Percentiles rank a stretch among this genome's conserved stretches.
These are phyloP conservation scores for Vicia villosa DNA, from an alignment of 306 rosid genomes.

Conservation along the genomic window DNA sequence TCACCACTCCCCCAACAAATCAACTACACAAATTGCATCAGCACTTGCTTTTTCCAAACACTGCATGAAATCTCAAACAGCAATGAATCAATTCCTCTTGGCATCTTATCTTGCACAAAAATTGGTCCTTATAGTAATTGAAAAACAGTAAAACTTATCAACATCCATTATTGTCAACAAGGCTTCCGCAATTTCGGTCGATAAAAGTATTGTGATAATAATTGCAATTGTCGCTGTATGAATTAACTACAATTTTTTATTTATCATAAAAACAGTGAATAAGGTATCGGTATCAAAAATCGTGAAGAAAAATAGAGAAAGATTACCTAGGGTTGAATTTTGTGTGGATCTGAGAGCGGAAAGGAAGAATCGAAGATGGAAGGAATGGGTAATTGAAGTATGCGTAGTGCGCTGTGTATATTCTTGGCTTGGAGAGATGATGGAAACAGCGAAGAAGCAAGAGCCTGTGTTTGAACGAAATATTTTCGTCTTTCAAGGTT, in stretches of 20 bases:
- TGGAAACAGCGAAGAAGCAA: conserved; percentile 1
- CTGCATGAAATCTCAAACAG: conserved; percentile 37
- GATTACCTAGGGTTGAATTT: conserved; percentile 36
- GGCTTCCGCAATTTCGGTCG: no score
- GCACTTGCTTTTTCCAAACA: conserved; percentile 35
- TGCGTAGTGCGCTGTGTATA: neutral
- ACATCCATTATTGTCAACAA: neutral
- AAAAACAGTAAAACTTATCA: conserved; percentile 15
- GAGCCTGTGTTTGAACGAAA: neutral
- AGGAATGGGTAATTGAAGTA: conserved; percentile 6
- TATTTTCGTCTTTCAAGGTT: conserved; percentile 18
- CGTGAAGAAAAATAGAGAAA: neutral
- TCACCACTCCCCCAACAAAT: conserved; percentile 28
- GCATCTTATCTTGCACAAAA: conserved; percentile 16
- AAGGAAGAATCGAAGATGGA: conserved; percentile 4
- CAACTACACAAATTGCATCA: conserved; percentile 32
- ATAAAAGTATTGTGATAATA: no score
- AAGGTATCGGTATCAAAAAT: no score
- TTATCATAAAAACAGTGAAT: no score
- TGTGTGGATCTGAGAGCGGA: conserved; percentile 17
- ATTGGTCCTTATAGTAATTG: neutral
- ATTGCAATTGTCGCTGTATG: no score
- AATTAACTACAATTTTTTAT: no score
- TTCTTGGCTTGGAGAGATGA: conserved; percentile 45
- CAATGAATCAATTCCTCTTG: conserved; percentile 9